A percentile compares a stretch with the other conserved stretches of the same genome.
Conservation (phyloP, 805 yeast species). For the Kodamaea hsintzibuensis region DNA sequence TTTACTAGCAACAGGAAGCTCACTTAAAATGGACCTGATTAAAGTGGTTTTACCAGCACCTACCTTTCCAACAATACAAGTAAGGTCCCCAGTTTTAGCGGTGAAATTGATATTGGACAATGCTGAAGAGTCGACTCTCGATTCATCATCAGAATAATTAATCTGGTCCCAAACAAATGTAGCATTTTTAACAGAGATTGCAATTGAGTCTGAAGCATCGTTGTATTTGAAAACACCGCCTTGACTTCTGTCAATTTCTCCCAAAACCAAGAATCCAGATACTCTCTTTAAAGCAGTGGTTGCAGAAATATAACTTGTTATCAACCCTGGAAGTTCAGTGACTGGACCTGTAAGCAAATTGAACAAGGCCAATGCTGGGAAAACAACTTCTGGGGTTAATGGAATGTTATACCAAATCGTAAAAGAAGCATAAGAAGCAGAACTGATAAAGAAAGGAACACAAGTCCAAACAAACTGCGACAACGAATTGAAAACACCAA, state of each 20-base stretch:
- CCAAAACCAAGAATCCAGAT: conserved; percentile 43
- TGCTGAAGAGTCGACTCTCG: conserved; percentile 23
- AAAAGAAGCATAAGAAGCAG: conserved; percentile 58
- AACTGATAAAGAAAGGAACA: conserved; percentile 65
- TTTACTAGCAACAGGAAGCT: conserved; percentile 32
- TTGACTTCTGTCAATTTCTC: conserved; percentile 25
- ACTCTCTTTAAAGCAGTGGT: conserved; percentile 58
- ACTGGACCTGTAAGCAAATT: conserved; percentile 59
- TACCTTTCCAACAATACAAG: conserved; percentile 66
- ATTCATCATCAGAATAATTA: conserved; percentile 42
- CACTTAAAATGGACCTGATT: conserved; percentile 55
- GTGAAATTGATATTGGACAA: conserved; percentile 48
- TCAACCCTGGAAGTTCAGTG: conserved; percentile 55
- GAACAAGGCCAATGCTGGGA: conserved; percentile 66
- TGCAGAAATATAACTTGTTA: conserved; percentile 57
- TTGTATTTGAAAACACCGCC: neutral
- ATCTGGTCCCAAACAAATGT: conserved; percentile 51
- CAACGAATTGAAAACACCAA: conserved; percentile 43
- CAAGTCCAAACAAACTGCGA: conserved; percentile 62
- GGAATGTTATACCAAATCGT: conserved; percentile 46
- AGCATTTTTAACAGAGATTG: conserved; percentile 46
- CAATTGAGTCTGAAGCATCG: conserved; percentile 8
- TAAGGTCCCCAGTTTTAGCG: conserved; percentile 53
- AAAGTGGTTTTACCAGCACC: conserved; percentile 69
- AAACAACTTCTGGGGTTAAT: conserved; percentile 65